phyloP scores from a whole-genome alignment of 768 basidiomycete species.

The Leccinum pellstonianum region DNA sequence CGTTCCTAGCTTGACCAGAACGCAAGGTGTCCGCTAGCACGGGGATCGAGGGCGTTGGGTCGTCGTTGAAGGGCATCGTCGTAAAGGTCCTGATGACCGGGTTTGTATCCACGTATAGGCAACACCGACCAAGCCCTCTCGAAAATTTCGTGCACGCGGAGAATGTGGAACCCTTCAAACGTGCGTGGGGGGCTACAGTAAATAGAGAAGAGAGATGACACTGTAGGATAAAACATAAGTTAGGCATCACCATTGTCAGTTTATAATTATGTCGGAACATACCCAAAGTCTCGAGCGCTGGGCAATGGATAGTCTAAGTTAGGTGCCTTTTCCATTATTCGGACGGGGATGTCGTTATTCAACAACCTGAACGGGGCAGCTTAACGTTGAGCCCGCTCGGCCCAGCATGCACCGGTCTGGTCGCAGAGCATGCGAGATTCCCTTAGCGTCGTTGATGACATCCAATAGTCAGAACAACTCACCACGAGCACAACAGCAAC shows the following conservation, averaged over 20 bases:
- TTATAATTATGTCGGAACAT: background rate
- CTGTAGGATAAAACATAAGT: too few relatives aligned
- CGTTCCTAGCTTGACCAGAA: slow-evolving; percentile 41
- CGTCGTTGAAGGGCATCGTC: slow-evolving; percentile 8
- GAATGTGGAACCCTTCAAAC: slow-evolving; percentile 42
- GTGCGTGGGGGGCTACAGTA: slow-evolving; percentile 30
- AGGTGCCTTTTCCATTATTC: slow-evolving; percentile 44
- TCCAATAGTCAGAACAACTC: background rate
- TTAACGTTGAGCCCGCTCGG: slow-evolving; percentile 28
- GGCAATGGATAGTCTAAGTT: slow-evolving; percentile 26
- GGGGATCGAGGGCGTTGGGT: slow-evolving; percentile 17
- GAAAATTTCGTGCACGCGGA: slow-evolving; percentile 39
- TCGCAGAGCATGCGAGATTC: background rate
- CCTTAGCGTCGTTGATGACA: background rate
- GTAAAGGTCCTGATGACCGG: slow-evolving; percentile 13
- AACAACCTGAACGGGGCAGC: slow-evolving; percentile 33
- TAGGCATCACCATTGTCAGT: too few relatives aligned
- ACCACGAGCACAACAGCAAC: slow-evolving; percentile 19
- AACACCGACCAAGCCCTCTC: slow-evolving; percentile 28
- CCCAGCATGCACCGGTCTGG: slow-evolving; percentile 27
- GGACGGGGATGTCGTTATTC: slow-evolving; percentile 46
- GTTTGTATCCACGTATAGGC: slow-evolving; percentile 36
- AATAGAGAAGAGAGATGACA: too few relatives aligned
- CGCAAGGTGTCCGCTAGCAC: slow-evolving; percentile 28
- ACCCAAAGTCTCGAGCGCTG: slow-evolving; percentile 42